These are phyloP conservation scores for Zymoseptoria brevis DNA, from an alignment of 2,329 filamentous ascomycete species.

Conservation along the genomic window DNA sequence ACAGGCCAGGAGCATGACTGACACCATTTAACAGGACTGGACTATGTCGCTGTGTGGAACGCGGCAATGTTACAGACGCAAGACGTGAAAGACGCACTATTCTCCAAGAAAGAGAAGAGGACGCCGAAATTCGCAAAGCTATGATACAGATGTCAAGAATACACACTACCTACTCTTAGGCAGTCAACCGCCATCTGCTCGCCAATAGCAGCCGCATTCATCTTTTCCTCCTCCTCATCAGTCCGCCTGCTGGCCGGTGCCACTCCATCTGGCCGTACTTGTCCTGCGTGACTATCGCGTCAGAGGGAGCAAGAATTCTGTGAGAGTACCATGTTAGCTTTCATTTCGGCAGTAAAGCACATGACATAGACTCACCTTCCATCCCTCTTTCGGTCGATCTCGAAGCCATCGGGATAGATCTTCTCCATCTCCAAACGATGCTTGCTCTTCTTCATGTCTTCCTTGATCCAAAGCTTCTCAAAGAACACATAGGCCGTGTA, in stretches of 20 bases:
- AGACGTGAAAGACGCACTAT: constrained; percentile 17
- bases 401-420: constrained; percentile 22
- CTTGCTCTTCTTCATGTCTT: constrained; percentile 46
- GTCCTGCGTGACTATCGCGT: neutral
- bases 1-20: neutral
- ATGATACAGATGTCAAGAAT: neutral
- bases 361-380: constrained; percentile 2
- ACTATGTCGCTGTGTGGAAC: constrained; percentile 21
- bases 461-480: constrained; percentile 50
- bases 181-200: neutral
- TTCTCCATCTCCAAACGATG: constrained; percentile 47
- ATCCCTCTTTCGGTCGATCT: constrained; percentile 5
- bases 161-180: neutral
- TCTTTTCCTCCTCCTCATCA: neutral
- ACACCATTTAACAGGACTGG: constrained; percentile 6
- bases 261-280: neutral
- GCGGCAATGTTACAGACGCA: constrained; percentile 20
- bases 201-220: neutral
- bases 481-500: constrained; percentile 37
- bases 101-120: constrained; percentile 15
- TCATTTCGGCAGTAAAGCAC: neutral
- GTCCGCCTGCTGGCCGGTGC: neutral
- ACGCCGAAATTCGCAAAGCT: constrained; percentile 20
- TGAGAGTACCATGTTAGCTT: neutral
- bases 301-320: neutral